phyloP scores from a whole-genome alignment of 2,329 filamentous ascomycete species.

The Plectosphaerella sp. region DNA sequence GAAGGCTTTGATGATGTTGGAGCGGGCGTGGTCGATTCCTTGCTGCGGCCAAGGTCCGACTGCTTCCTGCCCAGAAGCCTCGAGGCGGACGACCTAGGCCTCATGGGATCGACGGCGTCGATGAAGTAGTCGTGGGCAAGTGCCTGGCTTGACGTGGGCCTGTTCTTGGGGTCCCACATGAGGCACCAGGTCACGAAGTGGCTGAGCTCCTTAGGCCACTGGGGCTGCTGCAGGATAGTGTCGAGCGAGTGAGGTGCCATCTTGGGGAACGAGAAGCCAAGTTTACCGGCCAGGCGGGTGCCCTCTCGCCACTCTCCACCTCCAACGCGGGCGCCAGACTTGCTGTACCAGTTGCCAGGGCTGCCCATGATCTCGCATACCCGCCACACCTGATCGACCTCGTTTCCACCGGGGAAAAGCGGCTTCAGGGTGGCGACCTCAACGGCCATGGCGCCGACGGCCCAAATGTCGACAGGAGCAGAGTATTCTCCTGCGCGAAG shows the following conservation, averaged over 20 bases:
- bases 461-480: constrained; percentile 97
- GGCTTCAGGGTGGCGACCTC: constrained; percentile 96
- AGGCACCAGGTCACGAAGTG: constrained; percentile 98
- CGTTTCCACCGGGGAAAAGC: constrained; percentile 93
- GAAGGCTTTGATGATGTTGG: constrained; percentile 78
- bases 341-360: constrained; percentile 97
- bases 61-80: constrained; percentile 84
- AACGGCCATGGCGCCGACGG: constrained; percentile 96
- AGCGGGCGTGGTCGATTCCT: constrained; percentile 52
- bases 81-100: constrained; percentile 86
- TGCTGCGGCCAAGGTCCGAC: constrained; percentile 70
- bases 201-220: constrained; percentile 84
- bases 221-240: constrained; percentile 81
- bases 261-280: constrained; percentile 98
- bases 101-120: constrained; percentile 85
- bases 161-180: constrained; percentile 94
- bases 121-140: constrained; percentile 90
- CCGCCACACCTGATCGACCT: constrained; percentile 98
- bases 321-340: constrained; percentile 78
- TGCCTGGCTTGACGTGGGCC: constrained; percentile 91
- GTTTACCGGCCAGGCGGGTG: constrained; percentile 84
- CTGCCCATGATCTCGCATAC: constrained; percentile 99
- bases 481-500: constrained; percentile 94
- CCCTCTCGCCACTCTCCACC: constrained; percentile 98
- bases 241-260: constrained; percentile 98